Evolutionary conservation across 2,329 filamentous ascomycete species (phyloP).

Genomic region (Cytospora mali): DNA sequence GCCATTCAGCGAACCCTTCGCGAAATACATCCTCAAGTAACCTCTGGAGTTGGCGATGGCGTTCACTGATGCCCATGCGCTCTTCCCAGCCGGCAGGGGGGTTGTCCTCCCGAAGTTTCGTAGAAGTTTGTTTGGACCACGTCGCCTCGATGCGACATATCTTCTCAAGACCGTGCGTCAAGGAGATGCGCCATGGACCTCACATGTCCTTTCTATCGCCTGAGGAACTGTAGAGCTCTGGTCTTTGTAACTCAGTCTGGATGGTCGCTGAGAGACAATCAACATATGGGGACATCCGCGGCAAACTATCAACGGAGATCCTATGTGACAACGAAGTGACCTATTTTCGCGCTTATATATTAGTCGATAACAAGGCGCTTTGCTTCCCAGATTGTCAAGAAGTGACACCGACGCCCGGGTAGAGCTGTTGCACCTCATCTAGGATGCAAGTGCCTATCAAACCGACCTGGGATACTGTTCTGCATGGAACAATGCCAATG

Average conservation of each 20-base stretch:
- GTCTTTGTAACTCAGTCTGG: too few relatives aligned
- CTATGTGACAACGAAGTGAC: neutral
- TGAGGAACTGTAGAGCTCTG: too few relatives aligned
- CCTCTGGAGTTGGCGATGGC: neutral
- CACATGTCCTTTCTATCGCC: neutral
- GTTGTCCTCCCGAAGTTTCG: too few relatives aligned
- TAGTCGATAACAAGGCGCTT: neutral
- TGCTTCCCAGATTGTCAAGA: neutral
- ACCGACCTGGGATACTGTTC: too few relatives aligned
- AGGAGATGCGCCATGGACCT: neutral
- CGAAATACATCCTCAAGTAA: neutral
- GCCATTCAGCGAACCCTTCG: neutral
- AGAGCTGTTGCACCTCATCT: too few relatives aligned
- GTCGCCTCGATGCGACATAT: neutral
- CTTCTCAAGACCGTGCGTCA: neutral
- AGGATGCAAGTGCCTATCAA: too few relatives aligned
- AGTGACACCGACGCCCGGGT: neutral
- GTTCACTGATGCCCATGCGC: neutral
- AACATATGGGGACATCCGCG: too few relatives aligned
- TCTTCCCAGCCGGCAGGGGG: neutral
- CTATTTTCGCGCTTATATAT: neutral
- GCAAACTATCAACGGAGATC: too few relatives aligned
- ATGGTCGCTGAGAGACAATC: too few relatives aligned
- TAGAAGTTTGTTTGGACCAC: neutral
- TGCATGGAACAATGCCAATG: too few relatives aligned